Evolutionary conservation across 1,139 yeast genomes (phyloP).

Genomic region (Hansenula lynferdii): DNA sequence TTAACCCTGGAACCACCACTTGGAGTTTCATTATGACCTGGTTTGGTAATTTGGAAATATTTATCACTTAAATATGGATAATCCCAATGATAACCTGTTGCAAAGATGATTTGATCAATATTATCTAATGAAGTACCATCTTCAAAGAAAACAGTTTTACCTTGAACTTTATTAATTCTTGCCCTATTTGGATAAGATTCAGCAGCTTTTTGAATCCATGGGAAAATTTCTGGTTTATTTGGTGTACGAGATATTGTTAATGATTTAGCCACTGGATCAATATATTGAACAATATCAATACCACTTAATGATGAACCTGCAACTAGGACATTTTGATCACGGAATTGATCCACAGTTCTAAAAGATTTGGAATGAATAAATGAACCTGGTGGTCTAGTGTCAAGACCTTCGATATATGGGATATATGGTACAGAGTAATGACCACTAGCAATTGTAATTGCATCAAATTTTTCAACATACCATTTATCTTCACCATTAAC

Average conservation of each 20-base stretch:
- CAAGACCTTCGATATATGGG: slow-evolving; percentile 38
- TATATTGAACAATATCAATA: slow-evolving; percentile 46
- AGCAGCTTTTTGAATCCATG: slow-evolving; percentile 33
- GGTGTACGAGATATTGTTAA: slow-evolving; percentile 32
- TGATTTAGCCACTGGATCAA: slow-evolving; percentile 37
- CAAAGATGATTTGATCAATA: slow-evolving; percentile 35
- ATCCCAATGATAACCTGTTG: slow-evolving; percentile 38
- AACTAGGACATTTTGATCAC: slow-evolving; percentile 38
- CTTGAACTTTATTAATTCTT: slow-evolving; percentile 22
- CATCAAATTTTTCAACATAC: slow-evolving; percentile 35
- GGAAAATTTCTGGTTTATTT: slow-evolving; percentile 19
- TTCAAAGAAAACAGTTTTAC: slow-evolving; percentile 26
- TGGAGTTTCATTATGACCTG: slow-evolving; percentile 30
- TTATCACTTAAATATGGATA: slow-evolving; percentile 31
- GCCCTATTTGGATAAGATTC: slow-evolving; percentile 31
- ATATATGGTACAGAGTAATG: slow-evolving; percentile 42
- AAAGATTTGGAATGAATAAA: slow-evolving; percentile 41
- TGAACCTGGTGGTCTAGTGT: slow-evolving; percentile 29
- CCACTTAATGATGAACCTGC: slow-evolving; percentile 50
- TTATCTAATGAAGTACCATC: slow-evolving; percentile 30
- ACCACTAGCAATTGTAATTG: slow-evolving; percentile 40
- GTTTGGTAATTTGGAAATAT: slow-evolving; percentile 6
- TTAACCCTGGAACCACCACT: slow-evolving; percentile 41
- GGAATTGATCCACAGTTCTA: slow-evolving; percentile 26
- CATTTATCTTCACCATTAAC: slow-evolving; percentile 22